Evolutionary conservation across 176 grass and related monocot genomes (phyloP), one percentile per base, ranked within the genome.

Genomic region (Themeda triandra): DNA sequence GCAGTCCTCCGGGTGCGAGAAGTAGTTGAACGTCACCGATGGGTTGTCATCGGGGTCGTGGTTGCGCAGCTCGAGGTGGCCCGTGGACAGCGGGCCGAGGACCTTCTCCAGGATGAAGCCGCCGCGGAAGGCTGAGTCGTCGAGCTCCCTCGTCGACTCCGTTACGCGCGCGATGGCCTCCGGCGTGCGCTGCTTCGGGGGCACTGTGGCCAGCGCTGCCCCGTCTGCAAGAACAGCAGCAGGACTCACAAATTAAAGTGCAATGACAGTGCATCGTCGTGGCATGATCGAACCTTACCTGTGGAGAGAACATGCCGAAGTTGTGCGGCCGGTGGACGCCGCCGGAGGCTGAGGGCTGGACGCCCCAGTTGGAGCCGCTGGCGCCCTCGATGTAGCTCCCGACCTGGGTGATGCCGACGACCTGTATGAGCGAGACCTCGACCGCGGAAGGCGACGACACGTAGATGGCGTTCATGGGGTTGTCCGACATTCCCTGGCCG

Each of bases 21-120:
- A 98, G 87, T 98, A 98, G 87, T 98, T 98, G 89, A 98, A 98
- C 77, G 93, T 98, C 77, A 98, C 93, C 19, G 91, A n/a, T 36
- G 96, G 93, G 85, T 92, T 98, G 45, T 92, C 93, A 69, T 92
- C 81, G 0, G 93, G 89, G 87, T 95, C 73, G 56, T 13, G 85
- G 87, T 80, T 93, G 32, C 85, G 90, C 66, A 98, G 93, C 70
- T 83, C 82, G 11, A 98, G 87, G 69, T 83, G 84, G 24, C 96
- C 93, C 5, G 83, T 92, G 36, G 96, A 98, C 46, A 92, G 87
- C 30, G 93, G 93, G 17, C 93, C 89, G 13, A 86, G 31, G 48
- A 95, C 66, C 90, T 98, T 98, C 82, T 95, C 91, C 7, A 95
- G 87, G 83, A 95, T 95, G 85, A 95, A 87, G 21, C 96, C 96